Base-by-base conservation (phyloP, 2,329 filamentous ascomycete genomes). In the Tolypocladium ophioglossoides region DNA sequence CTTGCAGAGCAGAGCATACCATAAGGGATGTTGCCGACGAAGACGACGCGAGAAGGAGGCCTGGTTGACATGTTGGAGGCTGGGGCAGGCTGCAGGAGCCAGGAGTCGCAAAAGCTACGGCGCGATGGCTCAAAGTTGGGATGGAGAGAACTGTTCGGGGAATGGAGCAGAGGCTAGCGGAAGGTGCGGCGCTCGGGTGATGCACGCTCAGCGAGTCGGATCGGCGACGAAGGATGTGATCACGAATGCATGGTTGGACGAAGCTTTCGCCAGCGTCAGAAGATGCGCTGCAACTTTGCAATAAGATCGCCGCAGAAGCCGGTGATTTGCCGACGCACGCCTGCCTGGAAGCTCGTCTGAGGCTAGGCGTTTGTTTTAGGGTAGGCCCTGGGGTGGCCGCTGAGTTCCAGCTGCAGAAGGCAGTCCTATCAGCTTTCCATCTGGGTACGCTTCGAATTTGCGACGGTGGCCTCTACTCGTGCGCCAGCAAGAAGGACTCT, bases 11-110 rank as follows among this genome's bases (percentile, higher is more conserved):
- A 32, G 44, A 5, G 63, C 72, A 60, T 72, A 86, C 85, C 87
- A 71, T 91, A 91, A n/a, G 86, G 85, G 61, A 90, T 91, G 66
- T 92, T 91, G 60, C 88, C 89, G 55, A 92, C 87, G 68, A 94
- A 94, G 57, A 92, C 86, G 32, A 91, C 86, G 58, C 86, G 82
- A 18, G 87, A 89, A 14, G 83, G 86, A 67, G 85, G 86, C 72
- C 89, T 89, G 63, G 79, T 82, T 68, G 78, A 89, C 86, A 82
- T 90, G 24, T 34, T 60, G 55, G 53, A 30, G 41, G 41, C 52
- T 55, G 48, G 50, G 32, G 22, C 10, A 20, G 44, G 44, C 44
- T 20, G 18, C 20, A 10, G 18, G 16, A 47, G 44, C 39, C 51
- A 20, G 14, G 6, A 5, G 41, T 27, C 32, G 40, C 40, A 35